These are phyloP conservation scores for Jackrogersella multiformis DNA, from an alignment of 495 filamentous ascomycete species.

Conservation along the genomic window DNA sequence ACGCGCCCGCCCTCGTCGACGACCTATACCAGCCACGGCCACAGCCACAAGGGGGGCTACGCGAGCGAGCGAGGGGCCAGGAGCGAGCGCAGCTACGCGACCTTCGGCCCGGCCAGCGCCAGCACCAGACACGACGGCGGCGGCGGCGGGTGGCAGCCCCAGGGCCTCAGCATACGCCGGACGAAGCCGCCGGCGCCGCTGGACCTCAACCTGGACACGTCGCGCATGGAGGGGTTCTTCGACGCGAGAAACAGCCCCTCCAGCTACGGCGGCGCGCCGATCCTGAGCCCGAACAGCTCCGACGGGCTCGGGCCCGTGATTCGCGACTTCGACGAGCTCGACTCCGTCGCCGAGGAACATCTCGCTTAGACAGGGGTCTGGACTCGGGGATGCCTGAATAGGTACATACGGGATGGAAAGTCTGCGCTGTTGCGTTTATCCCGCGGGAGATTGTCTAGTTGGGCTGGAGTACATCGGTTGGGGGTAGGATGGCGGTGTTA, in stretches of 20 bases:
- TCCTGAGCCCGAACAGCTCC: slow-evolving; percentile 31
- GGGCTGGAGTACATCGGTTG: slow-evolving; percentile 3
- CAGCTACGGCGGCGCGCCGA: slow-evolving; percentile 29
- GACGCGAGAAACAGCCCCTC: slow-evolving; percentile 44
- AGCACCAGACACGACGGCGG: slow-evolving; percentile 32
- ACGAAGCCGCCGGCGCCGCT: slow-evolving; percentile 35
- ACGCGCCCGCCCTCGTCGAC: slow-evolving; percentile 30
- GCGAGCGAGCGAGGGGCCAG: slow-evolving; percentile 17
- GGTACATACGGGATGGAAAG: background rate
- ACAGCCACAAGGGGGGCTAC: slow-evolving; percentile 18
- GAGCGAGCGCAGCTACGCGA: slow-evolving; percentile 37
- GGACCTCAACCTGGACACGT: slow-evolving; percentile 27
- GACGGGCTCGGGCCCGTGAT: slow-evolving; percentile 52
- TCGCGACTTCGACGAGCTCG: slow-evolving; percentile 57
- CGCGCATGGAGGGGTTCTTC: slow-evolving; percentile 39
- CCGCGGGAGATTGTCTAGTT: background rate
- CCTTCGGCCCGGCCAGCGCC: slow-evolving; percentile 26
- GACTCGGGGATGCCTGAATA: too few relatives aligned
- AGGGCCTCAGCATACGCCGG: slow-evolving; percentile 17
- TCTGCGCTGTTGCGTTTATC: background rate
- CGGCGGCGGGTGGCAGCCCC: slow-evolving; percentile 15
- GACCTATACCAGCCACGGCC: background rate
- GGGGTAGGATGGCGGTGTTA: background rate
- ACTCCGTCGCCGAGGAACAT: slow-evolving; percentile 41
- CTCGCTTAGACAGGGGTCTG: too few relatives aligned